Evolutionary conservation across 2,329 filamentous ascomycete species (phyloP).

Genomic region (Penicillium expansum): DNA sequence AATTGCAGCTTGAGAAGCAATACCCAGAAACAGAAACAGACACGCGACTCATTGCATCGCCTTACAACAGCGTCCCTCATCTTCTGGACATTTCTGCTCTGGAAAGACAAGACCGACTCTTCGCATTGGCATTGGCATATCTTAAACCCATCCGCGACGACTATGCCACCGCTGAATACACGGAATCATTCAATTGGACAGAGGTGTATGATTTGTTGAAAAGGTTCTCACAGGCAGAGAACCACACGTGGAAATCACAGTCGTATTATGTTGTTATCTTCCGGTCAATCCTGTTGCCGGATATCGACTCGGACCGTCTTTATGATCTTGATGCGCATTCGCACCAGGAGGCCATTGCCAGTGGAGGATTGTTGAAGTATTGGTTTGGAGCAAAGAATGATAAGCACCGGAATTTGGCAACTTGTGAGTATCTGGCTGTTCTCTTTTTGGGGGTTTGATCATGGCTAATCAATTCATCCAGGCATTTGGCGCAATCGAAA

Average conservation of each 20-base stretch:
- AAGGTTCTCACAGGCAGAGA: constrained; percentile 49
- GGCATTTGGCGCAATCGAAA: constrained; percentile 62
- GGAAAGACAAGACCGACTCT: constrained; percentile 62
- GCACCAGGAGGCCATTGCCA: constrained; percentile 74
- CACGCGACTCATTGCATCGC: constrained; percentile 63
- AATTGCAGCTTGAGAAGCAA: constrained; percentile 9
- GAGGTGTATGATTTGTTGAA: constrained; percentile 59
- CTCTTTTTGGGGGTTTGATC: neutral
- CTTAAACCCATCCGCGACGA: constrained; percentile 63
- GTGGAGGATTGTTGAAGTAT: constrained; percentile 85
- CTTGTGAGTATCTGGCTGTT: constrained; percentile 53
- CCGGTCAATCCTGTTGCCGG: constrained; percentile 67
- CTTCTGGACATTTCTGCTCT: constrained; percentile 69
- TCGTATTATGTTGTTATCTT: constrained; percentile 85
- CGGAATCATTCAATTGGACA: constrained; percentile 74
- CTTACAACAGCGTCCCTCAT: constrained; percentile 69
- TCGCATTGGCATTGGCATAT: constrained; percentile 67
- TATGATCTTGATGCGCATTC: constrained; percentile 72
- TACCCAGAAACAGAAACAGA: constrained; percentile 12
- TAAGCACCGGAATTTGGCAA: constrained; percentile 75
- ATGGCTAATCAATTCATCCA: constrained; percentile 33
- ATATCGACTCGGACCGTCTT: constrained; percentile 66
- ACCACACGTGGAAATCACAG: constrained; percentile 57
- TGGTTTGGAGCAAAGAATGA: constrained; percentile 79
- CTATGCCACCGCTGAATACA: constrained; percentile 75